Evolutionary conservation across 23 red algal genomes (phyloP).

Genomic region (Cyanidiococcus yangmingshanensis): DNA sequence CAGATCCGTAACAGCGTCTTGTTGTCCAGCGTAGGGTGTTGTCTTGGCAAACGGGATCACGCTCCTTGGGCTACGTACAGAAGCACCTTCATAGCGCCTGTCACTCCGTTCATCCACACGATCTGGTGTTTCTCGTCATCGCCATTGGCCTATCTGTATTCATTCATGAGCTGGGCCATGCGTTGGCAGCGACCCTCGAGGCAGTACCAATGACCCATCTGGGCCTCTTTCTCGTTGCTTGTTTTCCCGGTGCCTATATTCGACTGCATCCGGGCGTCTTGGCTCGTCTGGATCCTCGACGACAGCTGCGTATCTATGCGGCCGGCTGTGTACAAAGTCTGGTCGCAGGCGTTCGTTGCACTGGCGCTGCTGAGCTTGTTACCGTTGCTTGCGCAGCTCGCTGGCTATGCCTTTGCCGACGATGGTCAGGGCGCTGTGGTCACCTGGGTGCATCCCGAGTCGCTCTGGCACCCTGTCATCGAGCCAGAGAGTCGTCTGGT

Average conservation of each 20-base stretch:
- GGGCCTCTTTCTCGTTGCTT: neutral
- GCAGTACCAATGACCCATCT: neutral
- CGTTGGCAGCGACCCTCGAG: neutral
- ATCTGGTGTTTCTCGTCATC: neutral
- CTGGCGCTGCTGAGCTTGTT: neutral
- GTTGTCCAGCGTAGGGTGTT: too few relatives aligned
- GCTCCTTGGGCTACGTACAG: too few relatives aligned
- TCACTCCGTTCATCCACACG: too few relatives aligned
- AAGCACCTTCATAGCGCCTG: too few relatives aligned
- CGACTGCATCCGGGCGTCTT: neutral
- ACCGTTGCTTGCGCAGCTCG: neutral
- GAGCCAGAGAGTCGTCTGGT: neutral
- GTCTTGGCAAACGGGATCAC: too few relatives aligned
- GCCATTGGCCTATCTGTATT: neutral
- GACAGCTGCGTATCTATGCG: slow-evolving; percentile 10
- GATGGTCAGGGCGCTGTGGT: neutral
- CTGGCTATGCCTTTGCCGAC: neutral
- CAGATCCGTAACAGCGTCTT: too few relatives aligned
- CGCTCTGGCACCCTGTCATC: neutral
- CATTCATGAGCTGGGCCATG: slow-evolving; percentile 1
- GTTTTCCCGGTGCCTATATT: slow-evolving; percentile 7
- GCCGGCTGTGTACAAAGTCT: slow-evolving; percentile 7
- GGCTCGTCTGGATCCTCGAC: neutral
- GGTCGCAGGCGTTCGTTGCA: neutral
- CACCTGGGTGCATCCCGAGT: neutral